A percentile compares a stretch with the other conserved stretches of the same genome.
phyloP scores from a whole-genome alignment of 192 early-diverging fungal genomes.

The Chytriomyces sp. region DNA sequence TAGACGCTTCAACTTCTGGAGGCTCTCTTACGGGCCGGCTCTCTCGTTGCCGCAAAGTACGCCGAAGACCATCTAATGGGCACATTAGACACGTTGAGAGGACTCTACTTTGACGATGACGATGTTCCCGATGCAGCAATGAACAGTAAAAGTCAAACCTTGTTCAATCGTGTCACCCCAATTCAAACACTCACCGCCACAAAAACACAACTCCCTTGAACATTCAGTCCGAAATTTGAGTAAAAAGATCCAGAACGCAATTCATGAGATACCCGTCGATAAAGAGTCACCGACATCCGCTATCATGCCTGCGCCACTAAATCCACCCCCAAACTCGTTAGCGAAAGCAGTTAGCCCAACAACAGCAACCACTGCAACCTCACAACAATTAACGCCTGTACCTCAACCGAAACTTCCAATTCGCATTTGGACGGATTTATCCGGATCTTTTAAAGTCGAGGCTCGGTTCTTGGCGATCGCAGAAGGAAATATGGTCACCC shows the following conservation, averaged over 20 bases:
- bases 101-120: constrained; percentile 31
- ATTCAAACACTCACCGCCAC: neutral
- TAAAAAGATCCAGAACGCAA: neutral
- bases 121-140: constrained; percentile 25
- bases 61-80: neutral
- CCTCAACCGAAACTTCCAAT: constrained; percentile 9
- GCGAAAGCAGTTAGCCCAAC: neutral
- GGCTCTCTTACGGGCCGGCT: constrained; percentile 5
- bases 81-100: neutral
- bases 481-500: constrained; percentile 27
- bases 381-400: neutral
- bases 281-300: neutral
- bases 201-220: neutral
- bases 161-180: neutral
- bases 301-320: neutral
- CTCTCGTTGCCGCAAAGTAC: neutral
- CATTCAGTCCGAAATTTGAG: constrained; percentile 11
- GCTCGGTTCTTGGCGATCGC: constrained; percentile 10
- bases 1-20: constrained; percentile 25
- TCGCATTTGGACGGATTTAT: constrained; percentile 30
- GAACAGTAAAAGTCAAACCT: constrained; percentile 9
- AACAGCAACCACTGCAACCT: neutral
- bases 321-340: neutral
- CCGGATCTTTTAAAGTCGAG: constrained; percentile 35
- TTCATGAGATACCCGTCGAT: neutral